These are phyloP conservation scores for Crataegus laevigata DNA, from an alignment of 306 rosid genomes.

Conservation along the genomic window DNA sequence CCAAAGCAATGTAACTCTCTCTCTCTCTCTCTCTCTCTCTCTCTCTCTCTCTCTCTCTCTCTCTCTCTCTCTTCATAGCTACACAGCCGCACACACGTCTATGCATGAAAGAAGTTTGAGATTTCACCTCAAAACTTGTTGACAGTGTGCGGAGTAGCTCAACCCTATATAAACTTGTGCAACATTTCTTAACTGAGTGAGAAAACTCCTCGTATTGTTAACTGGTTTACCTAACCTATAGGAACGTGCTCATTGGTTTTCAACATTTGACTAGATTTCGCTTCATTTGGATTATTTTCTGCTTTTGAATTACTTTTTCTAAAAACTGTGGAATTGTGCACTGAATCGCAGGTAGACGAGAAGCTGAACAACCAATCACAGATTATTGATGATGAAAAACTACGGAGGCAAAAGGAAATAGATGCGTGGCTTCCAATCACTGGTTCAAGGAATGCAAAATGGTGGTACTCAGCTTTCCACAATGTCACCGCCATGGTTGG, in stretches of 20 bases:
- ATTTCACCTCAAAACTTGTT: no score
- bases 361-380: slow-evolving; percentile 1
- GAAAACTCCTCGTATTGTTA: no score
- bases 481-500: slow-evolving; percentile 92
- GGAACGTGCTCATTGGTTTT: not conserved
- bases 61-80: no score
- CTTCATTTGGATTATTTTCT: not conserved
- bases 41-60: no score
- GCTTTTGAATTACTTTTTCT: not conserved
- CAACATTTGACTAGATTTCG: not conserved
- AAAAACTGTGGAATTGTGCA: not conserved
- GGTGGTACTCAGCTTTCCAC: slow-evolving; percentile 93
- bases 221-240: no score
- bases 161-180: no score
- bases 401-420: slow-evolving; percentile 39
- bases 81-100: no score
- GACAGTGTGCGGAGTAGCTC: no score
- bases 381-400: slow-evolving; percentile 18
- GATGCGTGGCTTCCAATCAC: slow-evolving; percentile 81
- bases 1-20: slow-evolving; percentile 21
- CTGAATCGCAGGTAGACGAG: slow-evolving; percentile 1
- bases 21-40: no score
- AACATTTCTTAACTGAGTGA: no score
- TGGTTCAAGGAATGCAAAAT: slow-evolving; percentile 71
- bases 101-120: no score